Conservation (phyloP, 495 filamentous ascomycete genomes). For the Neurospora pannonica region DNA sequence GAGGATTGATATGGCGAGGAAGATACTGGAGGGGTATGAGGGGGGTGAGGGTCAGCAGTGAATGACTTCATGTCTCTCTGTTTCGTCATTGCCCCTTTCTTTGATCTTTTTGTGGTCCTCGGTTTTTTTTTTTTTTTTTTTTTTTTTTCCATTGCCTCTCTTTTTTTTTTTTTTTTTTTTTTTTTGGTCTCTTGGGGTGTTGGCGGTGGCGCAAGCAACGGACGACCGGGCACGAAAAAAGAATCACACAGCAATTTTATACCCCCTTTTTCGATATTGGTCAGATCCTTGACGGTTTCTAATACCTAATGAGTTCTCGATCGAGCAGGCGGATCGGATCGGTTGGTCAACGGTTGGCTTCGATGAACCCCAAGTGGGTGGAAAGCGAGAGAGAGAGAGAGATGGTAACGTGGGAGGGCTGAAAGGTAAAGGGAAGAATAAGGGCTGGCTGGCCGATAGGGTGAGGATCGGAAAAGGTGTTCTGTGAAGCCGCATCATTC, state of each 20-base stretch:
- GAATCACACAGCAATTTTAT: not conserved
- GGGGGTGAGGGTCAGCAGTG: not conserved
- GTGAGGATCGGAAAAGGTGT: too few species aligned
- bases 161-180: not conserved
- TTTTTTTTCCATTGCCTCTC: too few species aligned
- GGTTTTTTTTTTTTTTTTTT: not conserved
- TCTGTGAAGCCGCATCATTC: too few species aligned
- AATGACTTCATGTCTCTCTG: too few species aligned
- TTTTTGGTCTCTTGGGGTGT: not conserved
- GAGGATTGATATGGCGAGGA: slow-evolving; percentile 62
- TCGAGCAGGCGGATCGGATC: not conserved
- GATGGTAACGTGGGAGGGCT: too few species aligned
- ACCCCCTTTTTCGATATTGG: not conserved
- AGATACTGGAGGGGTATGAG: slow-evolving; percentile 56
- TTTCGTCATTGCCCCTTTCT: too few species aligned
- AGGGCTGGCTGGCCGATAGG: not conserved
- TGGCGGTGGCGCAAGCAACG: not conserved
- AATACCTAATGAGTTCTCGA: not conserved
- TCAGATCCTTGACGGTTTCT: not conserved
- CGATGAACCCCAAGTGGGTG: not conserved
- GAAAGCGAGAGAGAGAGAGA: not conserved
- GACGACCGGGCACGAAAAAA: not conserved
- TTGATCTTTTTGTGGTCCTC: not conserved
- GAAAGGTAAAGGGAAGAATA: not conserved
- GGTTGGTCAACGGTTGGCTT: not conserved